Percentiles rank a stretch among this genome's conserved stretches.
Evolutionary conservation across 73 alveolate genomes (phyloP).

Genomic region (Paramecium sexaurelia): DNA sequence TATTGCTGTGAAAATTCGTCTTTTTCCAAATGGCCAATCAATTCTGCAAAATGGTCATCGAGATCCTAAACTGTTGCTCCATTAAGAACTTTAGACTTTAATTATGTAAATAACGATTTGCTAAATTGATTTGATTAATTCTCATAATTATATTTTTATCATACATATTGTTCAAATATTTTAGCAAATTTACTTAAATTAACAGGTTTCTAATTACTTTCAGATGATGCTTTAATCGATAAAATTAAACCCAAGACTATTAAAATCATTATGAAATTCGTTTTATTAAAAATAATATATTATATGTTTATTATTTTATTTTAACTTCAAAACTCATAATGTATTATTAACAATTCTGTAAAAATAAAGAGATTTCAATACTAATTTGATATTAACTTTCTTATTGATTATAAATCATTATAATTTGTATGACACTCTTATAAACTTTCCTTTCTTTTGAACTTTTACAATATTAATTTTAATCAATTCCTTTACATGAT

Average conservation of each 20-base stretch:
- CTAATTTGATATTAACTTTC: too few species aligned
- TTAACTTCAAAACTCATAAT: background rate
- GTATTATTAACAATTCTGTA: background rate
- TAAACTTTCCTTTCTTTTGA: constrained; percentile 83
- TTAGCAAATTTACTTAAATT: background rate
- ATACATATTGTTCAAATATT: background rate
- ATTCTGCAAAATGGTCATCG: constrained; percentile 9
- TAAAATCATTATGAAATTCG: background rate
- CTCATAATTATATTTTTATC: background rate
- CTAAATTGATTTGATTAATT: background rate
- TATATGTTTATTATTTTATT: background rate
- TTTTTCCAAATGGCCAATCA: background rate
- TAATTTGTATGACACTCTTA: constrained; percentile 82
- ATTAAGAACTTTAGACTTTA: background rate
- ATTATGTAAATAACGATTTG: background rate
- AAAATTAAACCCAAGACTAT: background rate
- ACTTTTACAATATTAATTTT: constrained; percentile 75
- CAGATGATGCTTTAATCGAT: background rate
- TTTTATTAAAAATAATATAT: background rate
- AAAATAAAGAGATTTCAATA: too few species aligned
- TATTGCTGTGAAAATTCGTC: background rate
- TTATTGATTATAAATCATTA: background rate
- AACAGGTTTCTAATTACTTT: background rate
- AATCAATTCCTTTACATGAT: constrained; percentile 78
- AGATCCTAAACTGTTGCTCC: constrained; percentile 4